phyloP scores from a whole-genome alignment of 2,329 filamentous ascomycete genomes.

The Colletotrichum brevisporum region DNA sequence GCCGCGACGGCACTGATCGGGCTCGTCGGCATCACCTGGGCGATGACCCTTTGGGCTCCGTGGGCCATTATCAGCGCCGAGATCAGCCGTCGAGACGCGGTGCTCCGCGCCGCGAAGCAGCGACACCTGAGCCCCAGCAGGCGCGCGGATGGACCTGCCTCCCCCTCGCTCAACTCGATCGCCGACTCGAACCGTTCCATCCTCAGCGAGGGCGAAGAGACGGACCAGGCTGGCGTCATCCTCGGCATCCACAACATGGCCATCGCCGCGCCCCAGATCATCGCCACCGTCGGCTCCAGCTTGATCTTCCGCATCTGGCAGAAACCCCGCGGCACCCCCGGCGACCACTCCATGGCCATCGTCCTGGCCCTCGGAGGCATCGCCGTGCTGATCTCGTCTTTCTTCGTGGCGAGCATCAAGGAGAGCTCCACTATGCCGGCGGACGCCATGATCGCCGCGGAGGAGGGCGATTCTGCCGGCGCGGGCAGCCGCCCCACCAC shows the following conservation, averaged over 20 bases:
- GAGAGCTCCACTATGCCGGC: slow-evolving; percentile 66
- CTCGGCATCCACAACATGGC: slow-evolving; percentile 97
- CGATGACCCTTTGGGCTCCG: slow-evolving; percentile 92
- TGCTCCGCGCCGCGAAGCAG: slow-evolving; percentile 56
- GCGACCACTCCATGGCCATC: slow-evolving; percentile 89
- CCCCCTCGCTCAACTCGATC: slow-evolving; percentile 30
- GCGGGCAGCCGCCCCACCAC: slow-evolving; percentile 46
- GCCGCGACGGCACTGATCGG: slow-evolving; percentile 84
- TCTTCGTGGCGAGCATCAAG: slow-evolving; percentile 76
- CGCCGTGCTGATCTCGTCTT: slow-evolving; percentile 83
- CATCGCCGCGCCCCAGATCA: slow-evolving; percentile 90
- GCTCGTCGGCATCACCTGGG: slow-evolving; percentile 91
- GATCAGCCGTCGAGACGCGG: slow-evolving; percentile 84
- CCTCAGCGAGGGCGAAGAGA: slow-evolving; percentile 66
- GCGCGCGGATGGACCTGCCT: slow-evolving; percentile 24
- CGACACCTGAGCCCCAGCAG: slow-evolving; percentile 42
- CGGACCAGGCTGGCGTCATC: slow-evolving; percentile 89
- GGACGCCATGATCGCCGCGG: slow-evolving; percentile 57
- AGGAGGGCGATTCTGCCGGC: slow-evolving; percentile 55
- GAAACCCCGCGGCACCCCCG: slow-evolving; percentile 86
- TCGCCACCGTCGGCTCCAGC: slow-evolving; percentile 88
- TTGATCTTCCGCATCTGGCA: slow-evolving; percentile 88
- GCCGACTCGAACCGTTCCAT: slow-evolving; percentile 33
- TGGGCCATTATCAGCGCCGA: slow-evolving; percentile 96
- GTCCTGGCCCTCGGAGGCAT: slow-evolving; percentile 88